phyloP scores from a whole-genome alignment of 768 basidiomycete genomes.

The Holtermanniella nyarrowii region DNA sequence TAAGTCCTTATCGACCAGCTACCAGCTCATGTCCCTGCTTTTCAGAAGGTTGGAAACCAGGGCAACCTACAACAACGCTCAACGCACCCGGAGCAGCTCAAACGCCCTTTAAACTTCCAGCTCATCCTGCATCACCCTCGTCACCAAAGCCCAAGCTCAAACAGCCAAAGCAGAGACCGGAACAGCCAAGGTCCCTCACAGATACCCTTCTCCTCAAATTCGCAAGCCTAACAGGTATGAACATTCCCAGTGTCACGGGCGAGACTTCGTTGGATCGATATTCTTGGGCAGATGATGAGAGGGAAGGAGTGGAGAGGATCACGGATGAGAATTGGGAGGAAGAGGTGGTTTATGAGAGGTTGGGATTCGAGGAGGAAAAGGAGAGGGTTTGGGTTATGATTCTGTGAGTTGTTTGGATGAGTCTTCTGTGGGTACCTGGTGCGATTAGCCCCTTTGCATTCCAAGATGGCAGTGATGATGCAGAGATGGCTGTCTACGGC shows the following conservation, averaged over 20 bases:
- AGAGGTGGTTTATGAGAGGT: slow-evolving; percentile 57
- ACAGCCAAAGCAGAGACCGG: neutral
- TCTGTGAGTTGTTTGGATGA: slow-evolving; percentile 59
- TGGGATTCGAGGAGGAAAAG: slow-evolving; percentile 46
- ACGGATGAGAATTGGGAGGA: slow-evolving; percentile 71
- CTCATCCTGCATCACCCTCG: no score
- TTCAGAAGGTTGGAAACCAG: slow-evolving; percentile 71
- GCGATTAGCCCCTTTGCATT: neutral
- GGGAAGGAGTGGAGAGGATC: slow-evolving; percentile 58
- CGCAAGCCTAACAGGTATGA: slow-evolving; percentile 37
- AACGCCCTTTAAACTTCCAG: neutral
- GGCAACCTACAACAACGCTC: slow-evolving; percentile 48
- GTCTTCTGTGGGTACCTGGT: neutral
- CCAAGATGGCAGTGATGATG: no score
- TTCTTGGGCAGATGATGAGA: slow-evolving; percentile 58
- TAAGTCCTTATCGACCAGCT: no score
- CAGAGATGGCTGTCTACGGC: no score
- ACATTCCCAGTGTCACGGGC: slow-evolving; percentile 50
- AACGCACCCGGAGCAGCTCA: slow-evolving; percentile 10
- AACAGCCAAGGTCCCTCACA: slow-evolving; percentile 9
- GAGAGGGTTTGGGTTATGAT: slow-evolving; percentile 65
- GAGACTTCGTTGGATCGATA: slow-evolving; percentile 52
- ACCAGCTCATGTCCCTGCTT: no score
- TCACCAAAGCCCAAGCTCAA: neutral
- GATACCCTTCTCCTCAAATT: slow-evolving; percentile 28